Conservation (phyloP, 345 rosid genomes). For the Linum trigynum region DNA sequence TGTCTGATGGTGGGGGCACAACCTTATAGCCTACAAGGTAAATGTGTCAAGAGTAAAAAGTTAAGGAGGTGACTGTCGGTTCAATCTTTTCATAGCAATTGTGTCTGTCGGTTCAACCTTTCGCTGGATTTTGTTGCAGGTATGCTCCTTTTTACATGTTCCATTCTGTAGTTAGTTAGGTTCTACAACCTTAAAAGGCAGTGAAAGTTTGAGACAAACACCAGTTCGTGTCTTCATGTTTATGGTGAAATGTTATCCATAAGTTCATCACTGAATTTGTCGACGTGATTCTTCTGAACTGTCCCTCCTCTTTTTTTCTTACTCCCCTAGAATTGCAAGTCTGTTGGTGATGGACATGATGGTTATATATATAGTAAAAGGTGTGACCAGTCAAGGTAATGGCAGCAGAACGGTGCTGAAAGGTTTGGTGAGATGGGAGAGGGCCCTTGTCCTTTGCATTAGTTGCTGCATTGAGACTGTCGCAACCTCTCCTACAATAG, state of each 20-base stretch:
- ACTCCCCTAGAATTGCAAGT: not conserved
- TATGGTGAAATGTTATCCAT: not conserved
- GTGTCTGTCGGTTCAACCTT: no score
- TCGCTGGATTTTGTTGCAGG: no score
- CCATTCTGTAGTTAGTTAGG: no score
- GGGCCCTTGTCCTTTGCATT: slow-evolving; percentile 63
- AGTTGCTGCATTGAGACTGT: slow-evolving; percentile 47
- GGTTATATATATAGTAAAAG: slow-evolving; percentile 49
- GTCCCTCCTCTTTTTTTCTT: no score
- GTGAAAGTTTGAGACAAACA: no score
- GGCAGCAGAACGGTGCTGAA: slow-evolving; percentile 23
- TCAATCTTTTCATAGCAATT: no score
- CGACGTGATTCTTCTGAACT: no score
- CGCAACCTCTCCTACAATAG: slow-evolving; percentile 77
- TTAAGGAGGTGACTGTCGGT: no score
- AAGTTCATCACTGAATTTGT: not conserved
- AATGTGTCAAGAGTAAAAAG: no score
- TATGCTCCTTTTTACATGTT: no score
- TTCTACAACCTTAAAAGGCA: no score
- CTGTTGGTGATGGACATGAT: slow-evolving; percentile 43
- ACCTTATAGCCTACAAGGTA: slow-evolving; percentile 5
- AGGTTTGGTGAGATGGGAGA: slow-evolving; percentile 4
- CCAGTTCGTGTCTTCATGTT: not conserved
- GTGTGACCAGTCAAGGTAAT: slow-evolving; percentile 47
- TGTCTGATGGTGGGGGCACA: slow-evolving; percentile 97